Base-by-base conservation (phyloP, 148 eudicot species). In the Fallopia convolvulus region DNA sequence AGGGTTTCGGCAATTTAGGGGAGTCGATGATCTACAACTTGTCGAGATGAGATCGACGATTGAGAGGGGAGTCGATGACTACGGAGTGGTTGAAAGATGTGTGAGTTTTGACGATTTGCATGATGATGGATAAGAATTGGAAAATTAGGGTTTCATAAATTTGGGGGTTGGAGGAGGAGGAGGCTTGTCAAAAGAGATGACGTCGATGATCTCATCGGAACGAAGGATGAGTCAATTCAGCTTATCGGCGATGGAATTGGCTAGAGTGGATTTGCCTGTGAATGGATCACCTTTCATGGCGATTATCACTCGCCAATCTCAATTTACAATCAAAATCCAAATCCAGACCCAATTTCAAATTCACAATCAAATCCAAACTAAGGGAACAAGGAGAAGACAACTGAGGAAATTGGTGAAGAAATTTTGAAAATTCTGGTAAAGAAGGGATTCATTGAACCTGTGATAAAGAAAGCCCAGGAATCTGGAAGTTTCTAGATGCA, bases 381-480 rank as follows among this genome's bases (percentile, higher is more conserved):
- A 23, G 36, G 0, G 72, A 17, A 1, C 2, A 1, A 15, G 42
- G 74, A 4, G 74, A 11, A 20, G 50, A 73, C 75, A 17, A 3
- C 46, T 20, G 52, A 73, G 10, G 15, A 73, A 26, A 20, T 73
- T 48, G 75, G 75, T 52, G 55, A 44, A 21, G 53, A 73, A 23
- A 46, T 73, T 6, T 48, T 73, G 53, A 21, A 9, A 18, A 20
- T 46, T 13, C 75, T 46, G 17, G 20, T 12, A 5, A 50, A 44
- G 32, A 48, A 44, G 75, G 75, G 75, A 13, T 73, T 73, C 55
- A 48, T 73, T 20, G 75, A 73, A 32, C 75, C 55, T 44, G 75
- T 73, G 33, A 48, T 73, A 5, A 73, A 46, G 39, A 44, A 20
- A 2, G 52, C 12, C 0, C 30, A 20, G 33, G 53, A 42, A 73